Evolutionary conservation across 441 rosid species (phyloP).

Genomic region (Flueggea neowawraea): DNA sequence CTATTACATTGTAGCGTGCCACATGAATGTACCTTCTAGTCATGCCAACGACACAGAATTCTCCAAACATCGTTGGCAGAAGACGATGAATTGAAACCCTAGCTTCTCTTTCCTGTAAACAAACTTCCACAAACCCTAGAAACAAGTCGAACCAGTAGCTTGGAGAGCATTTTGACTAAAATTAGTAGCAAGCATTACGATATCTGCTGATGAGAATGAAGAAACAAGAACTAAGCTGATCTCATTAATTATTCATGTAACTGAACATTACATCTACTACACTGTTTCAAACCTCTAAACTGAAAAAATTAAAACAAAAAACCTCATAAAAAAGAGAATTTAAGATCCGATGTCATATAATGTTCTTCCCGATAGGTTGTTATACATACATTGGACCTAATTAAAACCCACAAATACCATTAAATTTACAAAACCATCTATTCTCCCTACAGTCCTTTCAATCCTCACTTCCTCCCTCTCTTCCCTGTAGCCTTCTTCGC

Average conservation of each 20-base stretch:
- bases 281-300: conserved; percentile 15
- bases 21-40: no score
- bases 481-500: conserved; percentile 30
- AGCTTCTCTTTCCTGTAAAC: no score
- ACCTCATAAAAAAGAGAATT: neutral
- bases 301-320: neutral
- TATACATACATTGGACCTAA: conserved; percentile 13
- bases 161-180: no score
- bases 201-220: no score
- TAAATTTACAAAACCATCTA: conserved; percentile 50
- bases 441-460: neutral
- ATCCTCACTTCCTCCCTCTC: conserved; percentile 32
- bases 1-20: no score
- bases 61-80: no score
- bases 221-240: neutral
- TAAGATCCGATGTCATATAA: conserved; percentile 21
- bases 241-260: conserved; percentile 3
- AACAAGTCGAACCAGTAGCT: no score
- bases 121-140: no score
- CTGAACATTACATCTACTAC: conserved; percentile 11
- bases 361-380: conserved; percentile 11
- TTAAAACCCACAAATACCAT: conserved; percentile 16
- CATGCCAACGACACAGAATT: no score
- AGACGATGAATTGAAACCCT: no score
- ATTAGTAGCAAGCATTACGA: no score